phyloP scores from a whole-genome alignment of 371 early-diverging fungal genomes.

The Smittium mucronatum region DNA sequence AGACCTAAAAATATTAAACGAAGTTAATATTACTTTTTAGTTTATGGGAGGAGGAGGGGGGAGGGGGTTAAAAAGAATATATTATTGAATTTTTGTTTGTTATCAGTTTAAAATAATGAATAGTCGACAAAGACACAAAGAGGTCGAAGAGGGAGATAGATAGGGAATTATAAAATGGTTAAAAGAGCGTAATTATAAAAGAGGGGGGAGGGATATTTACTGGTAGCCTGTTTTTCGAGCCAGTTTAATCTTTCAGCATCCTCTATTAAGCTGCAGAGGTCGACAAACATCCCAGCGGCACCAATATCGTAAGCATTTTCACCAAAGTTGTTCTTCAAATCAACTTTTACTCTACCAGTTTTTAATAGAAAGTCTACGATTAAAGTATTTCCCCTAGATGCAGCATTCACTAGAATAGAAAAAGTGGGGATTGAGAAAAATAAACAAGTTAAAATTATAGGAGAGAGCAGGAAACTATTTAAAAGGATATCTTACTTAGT shows the following conservation, averaged over 20 bases:
- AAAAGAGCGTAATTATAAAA: neutral
- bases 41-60: neutral
- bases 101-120: neutral
- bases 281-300: constrained; percentile 45
- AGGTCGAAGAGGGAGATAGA: neutral
- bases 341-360: constrained; percentile 47
- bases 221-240: constrained; percentile 20
- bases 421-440: neutral
- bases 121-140: neutral
- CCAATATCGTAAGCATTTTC: constrained; percentile 76
- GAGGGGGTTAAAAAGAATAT: too few relatives aligned
- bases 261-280: constrained; percentile 54
- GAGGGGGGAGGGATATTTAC: constrained; percentile 2
- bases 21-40: neutral
- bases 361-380: constrained; percentile 54
- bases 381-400: constrained; percentile 51
- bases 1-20: neutral
- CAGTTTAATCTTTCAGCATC: constrained; percentile 41
- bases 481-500: constrained; percentile 29
- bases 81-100: too few relatives aligned
- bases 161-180: neutral
- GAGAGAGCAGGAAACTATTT: neutral
- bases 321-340: constrained; percentile 46
- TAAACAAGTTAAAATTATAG: neutral
- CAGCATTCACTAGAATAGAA: constrained; percentile 42